Conservation (phyloP, 1,284 basidiomycete species). For the Austroboletus novae-zelandiae region DNA sequence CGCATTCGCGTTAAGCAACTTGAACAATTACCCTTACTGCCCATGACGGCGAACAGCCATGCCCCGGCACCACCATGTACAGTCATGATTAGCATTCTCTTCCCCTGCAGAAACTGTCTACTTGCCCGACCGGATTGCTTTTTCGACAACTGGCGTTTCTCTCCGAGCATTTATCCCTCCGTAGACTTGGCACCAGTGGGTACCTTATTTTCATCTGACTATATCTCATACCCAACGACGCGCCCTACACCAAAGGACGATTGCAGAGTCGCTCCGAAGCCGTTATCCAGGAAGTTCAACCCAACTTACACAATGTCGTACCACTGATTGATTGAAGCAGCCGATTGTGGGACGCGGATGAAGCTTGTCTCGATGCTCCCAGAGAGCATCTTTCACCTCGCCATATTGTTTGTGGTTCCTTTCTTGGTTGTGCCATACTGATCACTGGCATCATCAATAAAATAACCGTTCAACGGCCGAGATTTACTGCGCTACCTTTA, state of each 20-base stretch:
- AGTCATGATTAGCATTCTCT: slow-evolving; percentile 53
- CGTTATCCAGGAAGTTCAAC: slow-evolving; percentile 44
- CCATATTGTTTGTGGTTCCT: slow-evolving; percentile 18
- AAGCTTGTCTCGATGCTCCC: slow-evolving; percentile 14
- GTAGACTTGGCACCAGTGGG: slow-evolving; percentile 24
- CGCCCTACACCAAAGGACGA: slow-evolving; percentile 47
- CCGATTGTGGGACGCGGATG: slow-evolving; percentile 45
- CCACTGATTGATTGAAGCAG: slow-evolving; percentile 41
- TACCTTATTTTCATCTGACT: slow-evolving; percentile 46
- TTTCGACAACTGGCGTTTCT: slow-evolving; percentile 51
- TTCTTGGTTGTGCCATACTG: not conserved
- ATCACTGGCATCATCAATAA: slow-evolving; percentile 41
- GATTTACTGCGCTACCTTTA: slow-evolving; percentile 65
- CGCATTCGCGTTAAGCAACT: slow-evolving; percentile 20
- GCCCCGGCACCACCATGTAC: slow-evolving; percentile 38
- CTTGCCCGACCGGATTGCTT: slow-evolving; percentile 32
- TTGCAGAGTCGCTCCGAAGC: slow-evolving; percentile 46
- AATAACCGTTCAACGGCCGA: slow-evolving; percentile 62
- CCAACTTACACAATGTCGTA: slow-evolving; percentile 45
- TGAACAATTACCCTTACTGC: slow-evolving; percentile 38
- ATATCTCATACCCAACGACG: slow-evolving; percentile 68
- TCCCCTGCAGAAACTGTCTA: slow-evolving; percentile 10
- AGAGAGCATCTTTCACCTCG: slow-evolving; percentile 24
- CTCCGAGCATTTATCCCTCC: slow-evolving; percentile 48
- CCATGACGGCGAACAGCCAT: slow-evolving; percentile 27